Base-by-base conservation (phyloP, 805 yeast genomes). In the Sugiyamaella qingdaonensis region DNA sequence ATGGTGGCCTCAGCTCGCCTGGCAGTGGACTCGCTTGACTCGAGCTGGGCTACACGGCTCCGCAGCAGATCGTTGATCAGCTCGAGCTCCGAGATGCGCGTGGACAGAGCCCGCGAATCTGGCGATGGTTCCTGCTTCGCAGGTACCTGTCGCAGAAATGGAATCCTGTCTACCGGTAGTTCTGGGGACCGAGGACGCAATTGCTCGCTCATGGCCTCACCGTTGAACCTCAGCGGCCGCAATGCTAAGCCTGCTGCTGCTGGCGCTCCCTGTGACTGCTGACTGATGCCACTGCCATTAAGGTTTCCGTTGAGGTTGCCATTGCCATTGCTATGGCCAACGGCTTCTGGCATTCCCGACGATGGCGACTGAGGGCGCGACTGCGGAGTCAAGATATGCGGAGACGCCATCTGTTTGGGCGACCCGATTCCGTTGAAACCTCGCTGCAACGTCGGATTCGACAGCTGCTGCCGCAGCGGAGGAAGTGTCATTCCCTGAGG, bases 81-180 rank as follows among this genome's bases (percentile, higher is more conserved):
- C 68, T 92, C 97, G 56, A 92, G 77, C 67, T 92, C 98, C n/a
- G 86, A 80, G 27, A 91, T 87, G 54, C 95, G 76, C 0, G 96
- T 87, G 57, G 81, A 80, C 57, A 91, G 70, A 13, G 48, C 42
- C 36, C 19, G 35, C 14, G 34, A 18, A 10, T 45, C 48, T 31
- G 19, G 33, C 11, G 24, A 31, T 10, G 46, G 34, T 7, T 31
- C 37, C 47, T 19, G 35, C 34, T 14, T 21, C 14, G 36, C 21
- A 10, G 51, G 47, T n/a, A 51, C 29, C 11, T 55, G 54, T 18
- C 48, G 51, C 47, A 54, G 45, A 2, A 55, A 48, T 19, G 58
- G 60, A 32, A 53, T 57, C 43, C 44, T 41, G 18, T 51, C 58
- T 29, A 51, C 44, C 4, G 16, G 31, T 14, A 37, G 43, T 29